Conservation (phyloP, 176 grass and related monocot species). For the Oryza longistaminata region DNA sequence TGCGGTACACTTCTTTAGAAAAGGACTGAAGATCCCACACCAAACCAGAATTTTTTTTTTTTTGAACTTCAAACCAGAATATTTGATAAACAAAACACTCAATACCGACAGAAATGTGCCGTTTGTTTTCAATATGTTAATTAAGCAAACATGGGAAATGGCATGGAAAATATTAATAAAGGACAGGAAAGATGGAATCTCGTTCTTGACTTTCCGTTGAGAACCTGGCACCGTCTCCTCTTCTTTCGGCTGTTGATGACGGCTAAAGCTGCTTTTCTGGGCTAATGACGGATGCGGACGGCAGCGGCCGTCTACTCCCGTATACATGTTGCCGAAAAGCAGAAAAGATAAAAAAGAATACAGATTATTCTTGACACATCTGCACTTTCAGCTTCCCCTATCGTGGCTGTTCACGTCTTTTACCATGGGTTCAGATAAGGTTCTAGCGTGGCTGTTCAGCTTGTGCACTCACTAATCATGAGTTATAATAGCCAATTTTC, state of each 20-base stretch:
- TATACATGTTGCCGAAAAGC: constrained; percentile 6
- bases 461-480: too few relatives aligned
- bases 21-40: background rate
- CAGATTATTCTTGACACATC: background rate
- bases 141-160: background rate
- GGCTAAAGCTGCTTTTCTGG: constrained; percentile 35
- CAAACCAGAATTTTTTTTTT: too few relatives aligned
- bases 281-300: constrained; percentile 26
- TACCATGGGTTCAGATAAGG: background rate
- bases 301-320: background rate
- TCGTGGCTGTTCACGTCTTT: background rate
- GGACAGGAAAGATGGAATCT: constrained; percentile 7
- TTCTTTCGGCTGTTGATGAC: constrained; percentile 41
- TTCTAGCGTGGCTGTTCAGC: too few relatives aligned
- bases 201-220: background rate
- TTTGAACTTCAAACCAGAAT: too few relatives aligned
- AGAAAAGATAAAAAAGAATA: constrained; percentile 1
- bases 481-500: too few relatives aligned
- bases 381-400: background rate
- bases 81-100: background rate
- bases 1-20: background rate
- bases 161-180: background rate
- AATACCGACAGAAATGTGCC: background rate
- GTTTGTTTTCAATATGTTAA: background rate
- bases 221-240: constrained; percentile 5